These are phyloP conservation scores for Micractinium sp. DNA, from an alignment of 139 green algal species.

Conservation along the genomic window DNA sequence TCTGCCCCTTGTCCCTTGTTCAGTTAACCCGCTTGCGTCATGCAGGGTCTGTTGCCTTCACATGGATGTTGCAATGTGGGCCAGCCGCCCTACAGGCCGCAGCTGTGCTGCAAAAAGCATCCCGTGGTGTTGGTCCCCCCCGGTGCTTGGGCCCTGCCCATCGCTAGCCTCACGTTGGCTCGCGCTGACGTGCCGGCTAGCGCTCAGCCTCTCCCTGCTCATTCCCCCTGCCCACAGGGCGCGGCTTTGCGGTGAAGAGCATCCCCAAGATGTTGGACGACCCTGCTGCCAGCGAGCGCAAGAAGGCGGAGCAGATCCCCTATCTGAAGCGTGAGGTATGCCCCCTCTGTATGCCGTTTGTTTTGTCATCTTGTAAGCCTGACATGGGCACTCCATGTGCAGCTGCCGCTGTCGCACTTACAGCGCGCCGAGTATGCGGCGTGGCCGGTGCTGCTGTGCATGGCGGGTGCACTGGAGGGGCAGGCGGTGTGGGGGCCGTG, in stretches of 20 bases:
- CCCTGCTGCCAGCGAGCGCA: conserved; percentile 36
- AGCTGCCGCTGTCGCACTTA: background rate
- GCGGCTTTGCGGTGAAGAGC: conserved; percentile 33
- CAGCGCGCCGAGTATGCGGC: too few species aligned
- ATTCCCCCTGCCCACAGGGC: background rate
- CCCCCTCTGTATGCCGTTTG: background rate
- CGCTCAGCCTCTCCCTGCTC: background rate
- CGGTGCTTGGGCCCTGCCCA: too few species aligned
- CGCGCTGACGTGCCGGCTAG: background rate
- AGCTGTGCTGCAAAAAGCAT: background rate
- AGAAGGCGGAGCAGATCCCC: conserved; percentile 20
- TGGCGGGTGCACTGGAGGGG: background rate
- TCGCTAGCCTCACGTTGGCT: too few species aligned
- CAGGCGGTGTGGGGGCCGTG: background rate
- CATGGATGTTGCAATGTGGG: background rate
- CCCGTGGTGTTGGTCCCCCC: too few species aligned
- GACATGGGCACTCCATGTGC: too few species aligned
- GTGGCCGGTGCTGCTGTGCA: background rate
- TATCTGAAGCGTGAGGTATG: conserved; percentile 37
- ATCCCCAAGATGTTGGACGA: conserved; percentile 44
- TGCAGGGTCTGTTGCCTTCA: background rate
- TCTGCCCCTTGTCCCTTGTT: background rate
- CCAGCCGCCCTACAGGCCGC: background rate
- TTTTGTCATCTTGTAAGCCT: background rate
- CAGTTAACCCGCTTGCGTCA: background rate